phyloP scores from a whole-genome alignment of 176 grass and related monocot species.

The Poa pratensis region DNA sequence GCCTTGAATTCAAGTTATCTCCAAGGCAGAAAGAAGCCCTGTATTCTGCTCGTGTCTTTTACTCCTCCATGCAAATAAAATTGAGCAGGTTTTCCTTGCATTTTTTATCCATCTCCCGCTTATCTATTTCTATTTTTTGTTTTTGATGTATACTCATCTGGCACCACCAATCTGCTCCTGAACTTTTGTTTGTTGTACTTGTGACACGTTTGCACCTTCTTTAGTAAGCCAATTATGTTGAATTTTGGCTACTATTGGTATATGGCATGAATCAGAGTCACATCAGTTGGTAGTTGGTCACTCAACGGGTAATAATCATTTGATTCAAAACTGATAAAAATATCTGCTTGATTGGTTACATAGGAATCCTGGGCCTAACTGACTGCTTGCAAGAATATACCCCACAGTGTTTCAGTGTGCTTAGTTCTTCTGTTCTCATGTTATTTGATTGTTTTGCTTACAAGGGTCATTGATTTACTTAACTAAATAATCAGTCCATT shows the following conservation, averaged over 20 bases:
- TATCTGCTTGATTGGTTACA: neutral
- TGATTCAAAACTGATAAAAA: neutral
- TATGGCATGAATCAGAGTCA: neutral
- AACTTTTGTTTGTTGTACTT: too few species aligned
- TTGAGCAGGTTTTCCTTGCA: conserved; percentile 63
- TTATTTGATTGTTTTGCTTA: neutral
- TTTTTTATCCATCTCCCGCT: neutral
- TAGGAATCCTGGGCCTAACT: neutral
- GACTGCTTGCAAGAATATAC: neutral
- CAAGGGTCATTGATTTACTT: neutral
- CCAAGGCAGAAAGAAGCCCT: conserved; percentile 80
- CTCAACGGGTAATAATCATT: neutral
- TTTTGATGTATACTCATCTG: conserved; percentile 6
- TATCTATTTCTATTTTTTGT: too few species aligned
- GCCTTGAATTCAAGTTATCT: conserved; percentile 75
- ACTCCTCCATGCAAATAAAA: conserved; percentile 88
- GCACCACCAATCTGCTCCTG: neutral
- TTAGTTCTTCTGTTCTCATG: neutral
- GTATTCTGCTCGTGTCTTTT: conserved; percentile 76
- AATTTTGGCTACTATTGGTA: conserved; percentile 6
- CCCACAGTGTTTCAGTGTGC: too few species aligned
- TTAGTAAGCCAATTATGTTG: neutral
- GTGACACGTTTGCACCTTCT: too few species aligned
- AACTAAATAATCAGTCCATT: neutral
- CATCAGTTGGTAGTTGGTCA: neutral